phyloP scores from a whole-genome alignment of 2,329 filamentous ascomycete genomes.

The Aspergillus texensis region DNA sequence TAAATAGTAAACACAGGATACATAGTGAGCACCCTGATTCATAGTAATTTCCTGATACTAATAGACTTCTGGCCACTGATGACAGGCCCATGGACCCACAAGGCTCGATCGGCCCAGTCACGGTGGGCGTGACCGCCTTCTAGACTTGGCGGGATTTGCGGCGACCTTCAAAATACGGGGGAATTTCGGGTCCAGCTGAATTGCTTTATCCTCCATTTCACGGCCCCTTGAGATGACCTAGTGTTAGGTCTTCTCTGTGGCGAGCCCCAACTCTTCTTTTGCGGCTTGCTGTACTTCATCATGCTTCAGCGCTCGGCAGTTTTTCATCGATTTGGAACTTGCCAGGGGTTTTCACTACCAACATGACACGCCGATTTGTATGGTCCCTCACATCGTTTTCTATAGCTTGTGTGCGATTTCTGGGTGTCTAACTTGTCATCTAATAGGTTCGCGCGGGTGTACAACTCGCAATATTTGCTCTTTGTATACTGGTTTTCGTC shows the following conservation, averaged over 20 bases:
- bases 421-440: conserved; percentile 9
- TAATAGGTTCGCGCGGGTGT: conserved; percentile 65
- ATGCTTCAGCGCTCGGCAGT: conserved; percentile 35
- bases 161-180: not conserved
- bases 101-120: not conserved
- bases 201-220: conserved; percentile 12
- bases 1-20: not conserved
- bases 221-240: conserved; percentile 36
- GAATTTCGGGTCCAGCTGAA: not conserved
- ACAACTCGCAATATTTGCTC: conserved; percentile 70
- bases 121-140: conserved; percentile 33
- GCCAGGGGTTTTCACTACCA: conserved; percentile 31
- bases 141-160: conserved; percentile 5
- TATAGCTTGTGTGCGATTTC: conserved; percentile 3
- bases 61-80: not conserved
- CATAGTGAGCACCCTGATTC: not conserved
- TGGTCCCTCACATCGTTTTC: conserved; percentile 11
- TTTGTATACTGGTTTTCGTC: conserved; percentile 70
- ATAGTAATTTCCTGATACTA: not conserved
- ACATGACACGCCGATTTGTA: conserved; percentile 50
- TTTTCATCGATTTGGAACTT: conserved; percentile 30
- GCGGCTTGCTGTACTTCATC: conserved; percentile 27
- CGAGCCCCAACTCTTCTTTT: conserved; percentile 18
- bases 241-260: conserved; percentile 30
- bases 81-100: conserved; percentile 4